phyloP scores from a whole-genome alignment of 2,329 filamentous ascomycete genomes.

The Fusarium domesticum region DNA sequence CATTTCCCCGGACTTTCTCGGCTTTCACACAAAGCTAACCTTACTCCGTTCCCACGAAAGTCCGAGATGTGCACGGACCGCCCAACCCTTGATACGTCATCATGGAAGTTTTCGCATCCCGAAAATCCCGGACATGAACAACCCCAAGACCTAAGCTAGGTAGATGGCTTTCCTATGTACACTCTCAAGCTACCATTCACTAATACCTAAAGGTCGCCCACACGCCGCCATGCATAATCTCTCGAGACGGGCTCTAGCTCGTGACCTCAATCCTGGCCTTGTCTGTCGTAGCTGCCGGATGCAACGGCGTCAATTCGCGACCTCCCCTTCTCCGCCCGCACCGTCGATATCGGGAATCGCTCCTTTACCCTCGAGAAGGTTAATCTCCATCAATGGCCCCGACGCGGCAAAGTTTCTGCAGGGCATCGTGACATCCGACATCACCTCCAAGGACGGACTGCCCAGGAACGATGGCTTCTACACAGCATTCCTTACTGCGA shows the following conservation, averaged over 20 bases:
- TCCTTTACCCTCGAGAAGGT: conserved; percentile 66
- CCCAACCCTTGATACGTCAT: conserved; percentile 19
- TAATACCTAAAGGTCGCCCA: conserved; percentile 10
- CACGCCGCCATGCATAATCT: conserved; percentile 24
- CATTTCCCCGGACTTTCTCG: too few relatives aligned
- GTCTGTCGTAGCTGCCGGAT: conserved; percentile 34
- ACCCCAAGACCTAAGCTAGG: too few relatives aligned
- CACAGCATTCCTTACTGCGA: conserved; percentile 80
- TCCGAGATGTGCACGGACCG: conserved; percentile 22
- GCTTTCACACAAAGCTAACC: too few relatives aligned
- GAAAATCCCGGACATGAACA: conserved; percentile 7
- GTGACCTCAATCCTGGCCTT: conserved; percentile 14
- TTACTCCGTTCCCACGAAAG: too few relatives aligned
- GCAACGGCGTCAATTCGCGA: conserved; percentile 34
- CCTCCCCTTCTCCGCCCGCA: conserved; percentile 34
- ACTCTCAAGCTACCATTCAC: too few relatives aligned
- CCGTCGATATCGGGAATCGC: conserved; percentile 49
- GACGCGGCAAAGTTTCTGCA: conserved; percentile 85
- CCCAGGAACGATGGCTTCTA: conserved; percentile 60
- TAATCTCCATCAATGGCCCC: conserved; percentile 74
- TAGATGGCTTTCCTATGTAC: too few relatives aligned
- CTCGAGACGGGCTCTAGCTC: conserved; percentile 20
- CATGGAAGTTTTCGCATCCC: conserved; percentile 20
- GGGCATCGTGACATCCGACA: conserved; percentile 71
- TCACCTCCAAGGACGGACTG: conserved; percentile 38